Conservation (phyloP, 2,329 filamentous ascomycete species). For the Arthroderma uncinatum region DNA sequence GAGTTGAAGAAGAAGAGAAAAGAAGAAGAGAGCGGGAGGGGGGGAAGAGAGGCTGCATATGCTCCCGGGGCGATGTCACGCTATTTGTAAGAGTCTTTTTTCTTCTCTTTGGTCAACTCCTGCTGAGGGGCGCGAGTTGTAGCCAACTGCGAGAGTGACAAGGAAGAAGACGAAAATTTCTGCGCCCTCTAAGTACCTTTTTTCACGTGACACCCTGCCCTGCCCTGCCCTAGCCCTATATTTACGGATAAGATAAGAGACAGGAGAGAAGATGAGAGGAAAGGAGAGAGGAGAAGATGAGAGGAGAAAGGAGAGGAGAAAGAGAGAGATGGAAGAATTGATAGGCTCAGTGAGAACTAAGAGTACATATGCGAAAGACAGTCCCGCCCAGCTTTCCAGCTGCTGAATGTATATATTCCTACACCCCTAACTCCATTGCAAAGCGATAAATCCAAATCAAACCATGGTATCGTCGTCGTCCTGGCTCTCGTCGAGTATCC, state of each 20-base stretch:
- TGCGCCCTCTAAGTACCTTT: background rate
- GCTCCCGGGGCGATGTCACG: background rate
- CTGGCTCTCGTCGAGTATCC: slow-evolving; percentile 35
- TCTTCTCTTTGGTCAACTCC: background rate
- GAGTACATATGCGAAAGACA: background rate
- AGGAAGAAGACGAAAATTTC: background rate
- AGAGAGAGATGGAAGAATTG: background rate
- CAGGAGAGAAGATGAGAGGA: too few relatives aligned
- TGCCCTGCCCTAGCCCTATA: background rate
- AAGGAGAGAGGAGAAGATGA: background rate
- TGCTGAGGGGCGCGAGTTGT: background rate
- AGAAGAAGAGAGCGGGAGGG: slow-evolving; percentile 4
- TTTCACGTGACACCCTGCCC: background rate
- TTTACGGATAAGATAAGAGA: too few relatives aligned
- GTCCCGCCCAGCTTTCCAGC: background rate
- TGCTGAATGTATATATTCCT: background rate
- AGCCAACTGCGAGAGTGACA: background rate
- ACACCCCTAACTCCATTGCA: slow-evolving; percentile 3
- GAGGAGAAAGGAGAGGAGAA: background rate
- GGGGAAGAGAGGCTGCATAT: slow-evolving; percentile 4
- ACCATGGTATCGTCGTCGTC: slow-evolving; percentile 13
- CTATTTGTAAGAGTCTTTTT: background rate
- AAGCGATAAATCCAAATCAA: background rate
- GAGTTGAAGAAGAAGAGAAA: slow-evolving; percentile 29
- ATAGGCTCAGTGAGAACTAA: background rate